Conservation (phyloP, 768 basidiomycete genomes). For the Lentinula aciculospora region DNA sequence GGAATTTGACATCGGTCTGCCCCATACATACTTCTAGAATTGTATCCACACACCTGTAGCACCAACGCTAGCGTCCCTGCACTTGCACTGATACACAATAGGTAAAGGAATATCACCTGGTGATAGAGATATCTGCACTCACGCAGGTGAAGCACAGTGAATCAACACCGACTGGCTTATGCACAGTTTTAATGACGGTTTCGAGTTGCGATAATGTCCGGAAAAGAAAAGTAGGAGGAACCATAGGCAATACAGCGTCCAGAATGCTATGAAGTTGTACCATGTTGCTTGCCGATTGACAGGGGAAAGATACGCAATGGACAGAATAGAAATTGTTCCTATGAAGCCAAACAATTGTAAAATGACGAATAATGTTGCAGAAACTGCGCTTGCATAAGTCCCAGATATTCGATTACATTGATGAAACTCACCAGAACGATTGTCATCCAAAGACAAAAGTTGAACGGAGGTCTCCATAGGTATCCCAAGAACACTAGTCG, state of each 20-base stretch:
- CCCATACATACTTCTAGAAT: neutral
- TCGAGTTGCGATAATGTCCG: slow-evolving; percentile 19
- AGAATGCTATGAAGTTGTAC: slow-evolving; percentile 29
- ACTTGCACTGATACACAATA: neutral
- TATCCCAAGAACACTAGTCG: neutral
- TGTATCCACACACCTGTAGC: neutral
- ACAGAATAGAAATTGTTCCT: neutral
- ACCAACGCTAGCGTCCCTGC: neutral
- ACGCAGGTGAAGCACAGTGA: slow-evolving; percentile 29
- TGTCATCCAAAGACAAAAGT: neutral
- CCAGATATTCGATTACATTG: neutral
- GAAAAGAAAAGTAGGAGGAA: slow-evolving; percentile 27
- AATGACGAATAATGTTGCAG: neutral
- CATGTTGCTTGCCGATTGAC: slow-evolving; percentile 16
- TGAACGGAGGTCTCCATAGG: neutral
- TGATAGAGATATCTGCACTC: slow-evolving; percentile 6
- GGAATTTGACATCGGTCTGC: neutral
- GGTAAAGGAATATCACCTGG: neutral
- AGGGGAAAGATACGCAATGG: neutral
- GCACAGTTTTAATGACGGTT: slow-evolving; percentile 21
- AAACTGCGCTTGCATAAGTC: neutral
- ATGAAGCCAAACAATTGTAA: neutral
- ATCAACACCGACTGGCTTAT: slow-evolving; percentile 24
- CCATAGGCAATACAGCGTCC: slow-evolving; percentile 30
- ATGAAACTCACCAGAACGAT: neutral